phyloP scores from a whole-genome alignment of 23 red algal species.

The Gracilaria domingensis region DNA sequence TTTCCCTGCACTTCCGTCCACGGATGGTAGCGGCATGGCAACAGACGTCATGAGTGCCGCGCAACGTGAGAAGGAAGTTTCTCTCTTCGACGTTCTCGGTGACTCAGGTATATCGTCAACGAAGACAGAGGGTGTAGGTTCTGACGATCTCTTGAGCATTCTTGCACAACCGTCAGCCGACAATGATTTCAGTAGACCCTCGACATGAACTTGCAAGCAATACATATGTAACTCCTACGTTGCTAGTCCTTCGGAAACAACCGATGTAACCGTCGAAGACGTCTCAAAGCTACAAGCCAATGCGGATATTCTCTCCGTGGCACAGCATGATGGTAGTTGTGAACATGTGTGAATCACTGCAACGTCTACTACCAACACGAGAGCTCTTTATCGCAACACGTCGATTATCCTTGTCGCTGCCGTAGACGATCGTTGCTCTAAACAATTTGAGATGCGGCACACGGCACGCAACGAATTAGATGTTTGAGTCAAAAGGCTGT shows the following conservation, averaged over 20 bases:
- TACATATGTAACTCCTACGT: not conserved
- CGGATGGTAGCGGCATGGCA: conserved; percentile 14
- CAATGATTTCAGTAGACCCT: not conserved
- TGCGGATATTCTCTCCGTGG: not conserved
- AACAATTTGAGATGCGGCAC: too few species aligned
- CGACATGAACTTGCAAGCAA: not conserved
- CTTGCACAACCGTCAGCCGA: not conserved
- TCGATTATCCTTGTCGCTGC: too few species aligned
- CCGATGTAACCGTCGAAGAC: not conserved
- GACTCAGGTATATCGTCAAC: not conserved
- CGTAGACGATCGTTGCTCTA: too few species aligned
- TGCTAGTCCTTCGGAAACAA: not conserved
- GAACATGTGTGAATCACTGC: too few species aligned
- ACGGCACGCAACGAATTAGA: too few species aligned
- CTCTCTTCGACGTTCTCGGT: conserved; percentile 34
- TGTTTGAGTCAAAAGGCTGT: too few species aligned
- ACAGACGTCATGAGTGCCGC: not conserved
- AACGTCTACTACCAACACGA: too few species aligned
- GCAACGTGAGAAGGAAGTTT: conserved; percentile 10
- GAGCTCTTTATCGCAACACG: too few species aligned
- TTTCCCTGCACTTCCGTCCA: conserved; percentile 20
- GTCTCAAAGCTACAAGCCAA: not conserved
- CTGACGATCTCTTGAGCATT: conserved; percentile 5
- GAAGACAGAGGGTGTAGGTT: not conserved
- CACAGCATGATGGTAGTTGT: too few species aligned